Conservation (phyloP, 2,329 filamentous ascomycete genomes). For the Paracoccidioides lutzii region DNA sequence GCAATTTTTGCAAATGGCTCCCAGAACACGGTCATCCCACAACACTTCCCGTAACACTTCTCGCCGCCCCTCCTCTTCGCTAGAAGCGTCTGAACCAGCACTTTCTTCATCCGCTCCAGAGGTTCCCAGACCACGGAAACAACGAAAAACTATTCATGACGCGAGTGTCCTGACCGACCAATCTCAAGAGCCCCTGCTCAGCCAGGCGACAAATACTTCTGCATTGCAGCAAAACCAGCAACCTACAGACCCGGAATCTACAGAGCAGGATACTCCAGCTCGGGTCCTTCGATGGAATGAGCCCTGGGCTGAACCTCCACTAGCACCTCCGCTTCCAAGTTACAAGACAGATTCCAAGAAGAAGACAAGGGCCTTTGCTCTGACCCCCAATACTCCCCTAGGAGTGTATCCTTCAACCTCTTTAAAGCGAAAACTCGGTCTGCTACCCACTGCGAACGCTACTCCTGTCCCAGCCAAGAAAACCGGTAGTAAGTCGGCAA, state of each 20-base stretch:
- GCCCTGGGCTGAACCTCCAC: not conserved
- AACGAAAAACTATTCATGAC: conserved; percentile 18
- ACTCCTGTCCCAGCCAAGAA: conserved; percentile 1
- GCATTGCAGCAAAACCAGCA: not conserved
- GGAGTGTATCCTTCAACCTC: not conserved
- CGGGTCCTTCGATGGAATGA: not conserved
- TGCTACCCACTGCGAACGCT: not conserved
- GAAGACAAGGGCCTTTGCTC: not conserved
- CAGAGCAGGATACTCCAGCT: not conserved
- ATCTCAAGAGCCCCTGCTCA: conserved; percentile 4
- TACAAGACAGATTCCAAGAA: not conserved
- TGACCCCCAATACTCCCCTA: not conserved
- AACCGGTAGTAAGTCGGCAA: conserved; percentile 9
- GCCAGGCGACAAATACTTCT: conserved; percentile 5
- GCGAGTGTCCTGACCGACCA: conserved; percentile 17
- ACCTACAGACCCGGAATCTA: not conserved
- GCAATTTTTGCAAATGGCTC: conserved; percentile 18
- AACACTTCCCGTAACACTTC: conserved; percentile 19
- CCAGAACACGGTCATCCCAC: conserved; percentile 23
- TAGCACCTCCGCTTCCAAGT: not conserved
- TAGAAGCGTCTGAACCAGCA: conserved; percentile 12
- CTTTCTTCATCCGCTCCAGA: conserved; percentile 18
- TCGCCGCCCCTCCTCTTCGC: conserved; percentile 22
- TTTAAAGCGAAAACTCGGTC: not conserved
- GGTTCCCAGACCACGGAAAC: conserved; percentile 17